Evolutionary conservation across 2,329 filamentous ascomycete genomes (phyloP).

Genomic region (Beauveria varroae): DNA sequence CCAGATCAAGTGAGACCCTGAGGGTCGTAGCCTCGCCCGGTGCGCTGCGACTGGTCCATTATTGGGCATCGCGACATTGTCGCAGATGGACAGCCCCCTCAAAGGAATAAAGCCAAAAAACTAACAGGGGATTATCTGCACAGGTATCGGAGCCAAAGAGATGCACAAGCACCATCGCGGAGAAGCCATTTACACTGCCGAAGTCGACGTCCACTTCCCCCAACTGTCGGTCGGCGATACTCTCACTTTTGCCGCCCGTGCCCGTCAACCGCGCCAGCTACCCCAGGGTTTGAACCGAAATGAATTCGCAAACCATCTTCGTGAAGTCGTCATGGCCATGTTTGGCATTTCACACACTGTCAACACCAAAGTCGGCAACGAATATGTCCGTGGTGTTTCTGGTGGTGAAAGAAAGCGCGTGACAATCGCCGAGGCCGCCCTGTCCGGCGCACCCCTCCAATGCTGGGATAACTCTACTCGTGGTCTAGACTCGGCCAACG

Average conservation of each 20-base stretch:
- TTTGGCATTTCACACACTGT: slow-evolving; percentile 45
- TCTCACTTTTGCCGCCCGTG: slow-evolving; percentile 63
- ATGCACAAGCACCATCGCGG: slow-evolving; percentile 70
- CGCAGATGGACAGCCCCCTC: background rate
- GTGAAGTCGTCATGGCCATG: slow-evolving; percentile 35
- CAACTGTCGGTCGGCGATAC: slow-evolving; percentile 69
- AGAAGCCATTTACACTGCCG: slow-evolving; percentile 76
- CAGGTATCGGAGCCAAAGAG: slow-evolving; percentile 54
- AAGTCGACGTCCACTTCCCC: slow-evolving; percentile 73
- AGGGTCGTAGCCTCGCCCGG: background rate
- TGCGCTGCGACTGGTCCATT: background rate
- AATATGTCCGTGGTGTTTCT: slow-evolving; percentile 66
- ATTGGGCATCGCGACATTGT: background rate
- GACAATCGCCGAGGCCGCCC: slow-evolving; percentile 52
- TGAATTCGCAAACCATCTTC: slow-evolving; percentile 50
- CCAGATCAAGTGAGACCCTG: slow-evolving; percentile 1
- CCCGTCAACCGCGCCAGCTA: slow-evolving; percentile 52
- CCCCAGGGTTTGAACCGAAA: slow-evolving; percentile 45
- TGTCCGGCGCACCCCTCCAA: slow-evolving; percentile 54
- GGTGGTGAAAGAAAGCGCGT: slow-evolving; percentile 67
- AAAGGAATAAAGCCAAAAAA: background rate
- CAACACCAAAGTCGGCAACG: slow-evolving; percentile 67
- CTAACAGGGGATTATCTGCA: slow-evolving; percentile 4
- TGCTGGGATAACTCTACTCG: slow-evolving; percentile 68
- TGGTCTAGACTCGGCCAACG: slow-evolving; percentile 68